These are phyloP conservation scores for Telopea speciosissima DNA, from an alignment of 177 flowering plant genomes.

Conservation along the genomic window DNA sequence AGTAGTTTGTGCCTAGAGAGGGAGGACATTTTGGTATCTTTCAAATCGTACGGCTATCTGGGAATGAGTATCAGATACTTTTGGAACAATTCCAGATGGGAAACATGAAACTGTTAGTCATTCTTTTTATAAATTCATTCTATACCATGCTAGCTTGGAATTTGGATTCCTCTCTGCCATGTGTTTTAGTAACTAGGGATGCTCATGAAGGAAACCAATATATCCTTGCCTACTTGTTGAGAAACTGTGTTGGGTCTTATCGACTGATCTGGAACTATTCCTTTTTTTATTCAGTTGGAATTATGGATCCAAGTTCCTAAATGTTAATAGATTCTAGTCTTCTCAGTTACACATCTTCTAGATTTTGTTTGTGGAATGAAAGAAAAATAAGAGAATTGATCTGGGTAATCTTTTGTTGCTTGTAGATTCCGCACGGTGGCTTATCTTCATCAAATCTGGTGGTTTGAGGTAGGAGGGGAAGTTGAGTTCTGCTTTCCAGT, in stretches of 20 bases:
- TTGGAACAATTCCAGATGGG: not conserved
- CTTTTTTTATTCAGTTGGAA: not conserved
- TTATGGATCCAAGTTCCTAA: not conserved
- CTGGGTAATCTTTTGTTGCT: constrained; percentile 1
- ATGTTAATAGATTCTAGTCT: not conserved
- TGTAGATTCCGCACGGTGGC: constrained; percentile 64
- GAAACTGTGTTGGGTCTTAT: not conserved
- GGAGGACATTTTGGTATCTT: not conserved
- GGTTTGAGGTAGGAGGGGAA: constrained; percentile 90
- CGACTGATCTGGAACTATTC: not conserved
- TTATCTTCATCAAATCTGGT: constrained; percentile 94
- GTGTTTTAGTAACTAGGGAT: too few relatives aligned
- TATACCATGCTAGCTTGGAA: not conserved
- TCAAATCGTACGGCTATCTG: not conserved
- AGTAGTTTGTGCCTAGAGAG: not conserved
- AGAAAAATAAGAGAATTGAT: constrained; percentile 9
- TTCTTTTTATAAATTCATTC: not conserved
- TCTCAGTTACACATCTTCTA: not conserved
- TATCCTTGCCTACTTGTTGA: not conserved
- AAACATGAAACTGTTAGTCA: not conserved
- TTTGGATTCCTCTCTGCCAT: not conserved
- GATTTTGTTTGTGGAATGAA: not conserved
- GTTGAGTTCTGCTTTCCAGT: constrained; percentile 75
- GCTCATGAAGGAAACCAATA: too few relatives aligned
- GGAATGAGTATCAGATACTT: not conserved